Conservation (phyloP, 805 yeast species). For the Saturnispora zaruensis region DNA sequence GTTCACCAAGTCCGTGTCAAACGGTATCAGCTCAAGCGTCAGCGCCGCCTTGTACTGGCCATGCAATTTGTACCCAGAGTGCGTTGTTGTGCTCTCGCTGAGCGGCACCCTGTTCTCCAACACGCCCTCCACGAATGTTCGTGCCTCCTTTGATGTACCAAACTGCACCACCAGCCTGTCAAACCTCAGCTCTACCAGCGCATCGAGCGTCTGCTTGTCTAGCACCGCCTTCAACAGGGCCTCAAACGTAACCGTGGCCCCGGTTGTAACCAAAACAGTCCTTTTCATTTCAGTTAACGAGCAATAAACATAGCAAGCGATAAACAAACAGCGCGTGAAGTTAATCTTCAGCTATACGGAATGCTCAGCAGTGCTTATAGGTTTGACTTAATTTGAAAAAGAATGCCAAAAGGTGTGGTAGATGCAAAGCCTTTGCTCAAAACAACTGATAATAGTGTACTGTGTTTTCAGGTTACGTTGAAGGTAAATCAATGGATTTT, state of each 20-base stretch:
- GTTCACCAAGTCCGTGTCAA: constrained; percentile 33
- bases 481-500: too few relatives aligned
- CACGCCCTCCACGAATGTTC: not conserved
- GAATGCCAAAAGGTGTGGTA: too few relatives aligned
- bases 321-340: not conserved
- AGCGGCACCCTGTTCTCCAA: not conserved
- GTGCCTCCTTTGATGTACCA: constrained; percentile 31
- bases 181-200: constrained; percentile 32
- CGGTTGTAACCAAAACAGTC: constrained; percentile 60
- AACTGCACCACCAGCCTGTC: constrained; percentile 46
- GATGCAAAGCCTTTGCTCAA: too few relatives aligned
- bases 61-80: not conserved
- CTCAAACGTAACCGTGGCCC: constrained; percentile 83
- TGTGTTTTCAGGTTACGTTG: too few relatives aligned
- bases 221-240: constrained; percentile 42
- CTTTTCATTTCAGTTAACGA: constrained; percentile 8
- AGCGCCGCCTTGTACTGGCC: not conserved
- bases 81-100: not conserved
- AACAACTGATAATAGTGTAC: too few relatives aligned
- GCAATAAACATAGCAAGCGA: not conserved
- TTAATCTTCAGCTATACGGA: not conserved
- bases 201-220: constrained; percentile 26
- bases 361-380: too few relatives aligned
- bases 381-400: too few relatives aligned
- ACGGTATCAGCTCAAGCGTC: constrained; percentile 34